phyloP scores from a whole-genome alignment of 495 filamentous ascomycete species.

The Daldinia decipiens region DNA sequence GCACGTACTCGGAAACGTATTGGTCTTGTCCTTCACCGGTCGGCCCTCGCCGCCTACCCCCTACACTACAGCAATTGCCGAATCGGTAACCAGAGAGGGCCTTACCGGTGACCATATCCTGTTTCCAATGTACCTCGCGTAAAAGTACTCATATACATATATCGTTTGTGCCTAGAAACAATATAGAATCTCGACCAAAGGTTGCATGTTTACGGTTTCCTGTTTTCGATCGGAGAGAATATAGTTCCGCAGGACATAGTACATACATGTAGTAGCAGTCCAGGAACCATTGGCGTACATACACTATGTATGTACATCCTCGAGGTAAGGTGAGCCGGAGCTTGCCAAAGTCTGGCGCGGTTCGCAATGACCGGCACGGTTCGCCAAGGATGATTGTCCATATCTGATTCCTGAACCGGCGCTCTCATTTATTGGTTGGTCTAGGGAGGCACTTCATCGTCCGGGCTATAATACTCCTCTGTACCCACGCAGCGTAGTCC shows the following conservation, averaged over 20 bases:
- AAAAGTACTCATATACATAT: conserved; percentile 39
- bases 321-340: conserved; percentile 36
- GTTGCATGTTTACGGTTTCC: conserved; percentile 26
- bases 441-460: conserved; percentile 25
- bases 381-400: conserved; percentile 39
- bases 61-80: conserved; percentile 43
- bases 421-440: conserved; percentile 33
- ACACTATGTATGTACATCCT: neutral
- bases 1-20: conserved; percentile 40
- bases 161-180: conserved; percentile 35
- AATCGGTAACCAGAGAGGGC: conserved; percentile 32
- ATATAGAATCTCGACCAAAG: conserved; percentile 39
- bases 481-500: conserved; percentile 30
- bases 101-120: conserved; percentile 35
- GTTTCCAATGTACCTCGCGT: conserved; percentile 29
- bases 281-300: conserved; percentile 22
- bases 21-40: conserved; percentile 45
- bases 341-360: conserved; percentile 29
- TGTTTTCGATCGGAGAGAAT: conserved; percentile 39
- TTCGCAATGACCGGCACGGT: conserved; percentile 34
- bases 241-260: no score
- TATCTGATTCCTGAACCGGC: conserved; percentile 35
- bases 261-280: no score
- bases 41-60: conserved; percentile 40
- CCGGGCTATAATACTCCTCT: conserved; percentile 21